Conservation (phyloP, 1,284 basidiomycete genomes). For the Entoloma clypeatum region DNA sequence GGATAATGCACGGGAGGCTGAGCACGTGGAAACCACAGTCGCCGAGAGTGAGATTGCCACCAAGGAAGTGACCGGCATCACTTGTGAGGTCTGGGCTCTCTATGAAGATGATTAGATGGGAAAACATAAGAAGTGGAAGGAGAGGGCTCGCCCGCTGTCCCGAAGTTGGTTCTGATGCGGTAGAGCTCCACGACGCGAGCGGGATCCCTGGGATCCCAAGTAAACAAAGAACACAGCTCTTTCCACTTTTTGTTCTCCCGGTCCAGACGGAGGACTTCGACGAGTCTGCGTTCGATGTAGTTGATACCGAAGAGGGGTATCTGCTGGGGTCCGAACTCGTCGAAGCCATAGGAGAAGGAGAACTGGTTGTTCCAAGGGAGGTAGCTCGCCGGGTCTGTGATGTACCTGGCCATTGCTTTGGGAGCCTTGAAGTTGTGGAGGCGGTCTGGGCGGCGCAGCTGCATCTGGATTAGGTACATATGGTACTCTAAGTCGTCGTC, state of each 20-base stretch:
- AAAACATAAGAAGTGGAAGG: neutral
- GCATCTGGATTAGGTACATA: slow-evolving; percentile 1
- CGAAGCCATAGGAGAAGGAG: neutral
- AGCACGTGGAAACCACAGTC: neutral
- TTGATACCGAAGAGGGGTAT: neutral
- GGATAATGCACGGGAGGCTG: neutral
- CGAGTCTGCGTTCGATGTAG: slow-evolving; percentile 2
- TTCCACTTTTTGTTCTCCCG: neutral
- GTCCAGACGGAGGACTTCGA: slow-evolving; percentile 2
- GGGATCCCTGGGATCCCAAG: neutral
- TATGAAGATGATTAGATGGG: neutral
- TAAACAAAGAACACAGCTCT: neutral
- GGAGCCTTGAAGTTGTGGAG: neutral
- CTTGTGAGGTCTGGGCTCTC: neutral
- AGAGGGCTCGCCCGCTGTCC: neutral
- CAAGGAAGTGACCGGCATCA: neutral
- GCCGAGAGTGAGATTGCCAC: neutral
- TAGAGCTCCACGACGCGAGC: neutral
- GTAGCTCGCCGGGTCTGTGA: neutral
- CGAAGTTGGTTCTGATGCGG: slow-evolving; percentile 1
- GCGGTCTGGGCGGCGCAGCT: slow-evolving; percentile 1
- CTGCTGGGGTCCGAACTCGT: slow-evolving; percentile 2
- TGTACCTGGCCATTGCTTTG: slow-evolving; percentile 1
- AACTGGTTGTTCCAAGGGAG: slow-evolving; percentile 1
- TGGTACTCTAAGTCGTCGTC: slow-evolving; percentile 2